Conservation (phyloP, 257 asterid genomes). For the Apocynum venetum region DNA sequence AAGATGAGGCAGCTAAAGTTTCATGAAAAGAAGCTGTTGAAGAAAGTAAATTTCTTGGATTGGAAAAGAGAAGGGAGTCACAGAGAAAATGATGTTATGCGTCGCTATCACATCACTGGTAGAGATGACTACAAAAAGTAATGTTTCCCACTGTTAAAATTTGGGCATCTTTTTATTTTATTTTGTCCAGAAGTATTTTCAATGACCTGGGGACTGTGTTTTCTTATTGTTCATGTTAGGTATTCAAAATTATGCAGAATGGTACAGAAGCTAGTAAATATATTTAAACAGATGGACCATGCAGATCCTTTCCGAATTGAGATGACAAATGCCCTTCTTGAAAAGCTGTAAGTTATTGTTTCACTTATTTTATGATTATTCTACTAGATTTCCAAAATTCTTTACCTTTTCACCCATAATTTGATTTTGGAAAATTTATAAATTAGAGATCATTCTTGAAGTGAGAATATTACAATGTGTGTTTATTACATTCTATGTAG, state of each 20-base stretch:
- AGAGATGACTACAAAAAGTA: conserved; percentile 95
- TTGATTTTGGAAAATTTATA: not conserved
- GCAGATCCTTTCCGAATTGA: conserved; percentile 77
- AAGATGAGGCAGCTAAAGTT: conserved; percentile 78
- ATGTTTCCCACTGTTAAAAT: not conserved
- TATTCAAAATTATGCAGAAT: conserved; percentile 76
- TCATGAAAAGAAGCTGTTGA: conserved; percentile 80
- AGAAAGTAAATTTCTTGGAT: conserved; percentile 71
- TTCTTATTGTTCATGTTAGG: conserved; percentile 33
- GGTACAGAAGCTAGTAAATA: conserved; percentile 81
- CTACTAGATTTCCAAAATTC: not conserved
- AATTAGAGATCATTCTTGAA: not conserved
- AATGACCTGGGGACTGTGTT: not conserved
- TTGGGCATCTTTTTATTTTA: not conserved
- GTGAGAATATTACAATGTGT: not conserved
- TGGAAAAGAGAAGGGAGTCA: conserved; percentile 96
- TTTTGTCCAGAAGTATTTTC: not conserved
- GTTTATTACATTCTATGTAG: not conserved
- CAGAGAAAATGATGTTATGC: conserved; percentile 70
- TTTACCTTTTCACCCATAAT: not conserved
- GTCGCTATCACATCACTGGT: conserved; percentile 71
- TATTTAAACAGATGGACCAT: conserved; percentile 82
- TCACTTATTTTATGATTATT: not conserved
- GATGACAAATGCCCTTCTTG: conserved; percentile 88
- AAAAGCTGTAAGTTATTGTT: conserved; percentile 63